Conservation (phyloP, 108 stramenopile genomes). For the Cyclotella sp. region DNA sequence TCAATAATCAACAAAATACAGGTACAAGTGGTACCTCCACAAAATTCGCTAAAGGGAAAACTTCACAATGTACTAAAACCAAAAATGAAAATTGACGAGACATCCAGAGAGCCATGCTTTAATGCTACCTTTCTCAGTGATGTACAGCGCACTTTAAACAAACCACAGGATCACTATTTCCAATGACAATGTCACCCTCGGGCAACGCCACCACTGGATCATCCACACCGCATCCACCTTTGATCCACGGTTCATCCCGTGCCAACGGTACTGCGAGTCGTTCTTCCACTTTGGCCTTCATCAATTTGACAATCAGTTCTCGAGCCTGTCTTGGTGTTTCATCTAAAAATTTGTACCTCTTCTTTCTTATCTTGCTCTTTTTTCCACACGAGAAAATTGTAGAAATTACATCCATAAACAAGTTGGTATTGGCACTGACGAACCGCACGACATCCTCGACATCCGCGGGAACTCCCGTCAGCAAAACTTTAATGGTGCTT, state of each 20-base stretch:
- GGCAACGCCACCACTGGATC: slow-evolving; percentile 48
- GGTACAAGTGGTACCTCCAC: too few species aligned
- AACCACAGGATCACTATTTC: slow-evolving; percentile 75
- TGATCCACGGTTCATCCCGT: slow-evolving; percentile 80
- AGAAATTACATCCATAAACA: slow-evolving; percentile 11
- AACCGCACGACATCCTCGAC: slow-evolving; percentile 37
- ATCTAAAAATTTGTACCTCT: slow-evolving; percentile 44
- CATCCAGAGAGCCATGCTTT: too few species aligned
- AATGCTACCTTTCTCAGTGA: not conserved
- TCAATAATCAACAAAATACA: too few species aligned
- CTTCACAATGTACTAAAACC: too few species aligned
- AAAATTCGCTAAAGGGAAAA: too few species aligned
- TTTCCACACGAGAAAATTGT: slow-evolving; percentile 38
- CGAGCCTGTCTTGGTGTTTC: slow-evolving; percentile 74
- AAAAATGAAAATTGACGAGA: too few species aligned
- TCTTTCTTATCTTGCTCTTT: slow-evolving; percentile 26
- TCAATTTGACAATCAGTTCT: slow-evolving; percentile 64
- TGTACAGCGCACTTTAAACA: slow-evolving; percentile 56
- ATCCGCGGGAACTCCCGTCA: slow-evolving; percentile 85
- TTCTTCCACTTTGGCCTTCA: slow-evolving; percentile 68
- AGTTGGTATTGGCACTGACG: slow-evolving; percentile 24
- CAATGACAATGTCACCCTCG: slow-evolving; percentile 63
- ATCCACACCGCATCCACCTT: slow-evolving; percentile 49
- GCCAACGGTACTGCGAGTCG: slow-evolving; percentile 80
- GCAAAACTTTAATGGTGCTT: slow-evolving; percentile 72